A percentile compares a stretch with the other conserved stretches of the same genome.
These are phyloP conservation scores for Spiraea crenata DNA, from an alignment of 331 rosid genomes.

Conservation along the genomic window DNA sequence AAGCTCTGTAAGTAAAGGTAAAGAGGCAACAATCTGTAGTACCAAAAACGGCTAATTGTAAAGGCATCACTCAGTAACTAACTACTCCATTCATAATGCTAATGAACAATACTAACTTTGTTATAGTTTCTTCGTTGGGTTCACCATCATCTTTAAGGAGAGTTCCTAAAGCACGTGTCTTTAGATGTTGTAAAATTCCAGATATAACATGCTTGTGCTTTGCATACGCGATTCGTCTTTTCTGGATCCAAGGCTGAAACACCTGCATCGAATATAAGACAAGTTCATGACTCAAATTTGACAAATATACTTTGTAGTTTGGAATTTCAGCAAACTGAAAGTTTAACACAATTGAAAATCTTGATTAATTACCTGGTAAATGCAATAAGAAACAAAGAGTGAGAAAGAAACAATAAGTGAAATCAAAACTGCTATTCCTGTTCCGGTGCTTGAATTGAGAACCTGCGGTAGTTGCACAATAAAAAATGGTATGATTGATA, in stretches of 20 bases:
- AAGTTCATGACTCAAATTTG: not conserved
- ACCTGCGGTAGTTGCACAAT: constrained; percentile 70
- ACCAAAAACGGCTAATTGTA: constrained; percentile 11
- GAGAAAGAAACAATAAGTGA: constrained; percentile 46
- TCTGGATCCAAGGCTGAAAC: constrained; percentile 76
- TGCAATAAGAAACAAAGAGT: constrained; percentile 52
- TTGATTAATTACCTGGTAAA: constrained; percentile 52
- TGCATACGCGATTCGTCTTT: constrained; percentile 52
- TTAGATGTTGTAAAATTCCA: constrained; percentile 52
- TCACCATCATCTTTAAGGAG: constrained; percentile 49
- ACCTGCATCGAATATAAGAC: constrained; percentile 35
- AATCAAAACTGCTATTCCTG: constrained; percentile 62
- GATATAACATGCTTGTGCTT: constrained; percentile 67
- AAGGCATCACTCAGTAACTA: not conserved
- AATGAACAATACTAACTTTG: constrained; percentile 34
- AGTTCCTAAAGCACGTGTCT: constrained; percentile 50
- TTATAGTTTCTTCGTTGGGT: constrained; percentile 45
- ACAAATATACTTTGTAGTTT: not conserved
- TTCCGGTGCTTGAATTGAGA: constrained; percentile 50
- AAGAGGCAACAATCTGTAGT: not conserved
- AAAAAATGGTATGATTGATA: constrained; percentile 59
- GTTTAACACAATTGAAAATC: not conserved
- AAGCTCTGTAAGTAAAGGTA: not conserved
- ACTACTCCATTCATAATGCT: too few relatives aligned
- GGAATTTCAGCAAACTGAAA: not conserved